Evolutionary conservation across 192 early-diverging fungal genomes (phyloP).

Genomic region (Rhizophagus prolifer): DNA sequence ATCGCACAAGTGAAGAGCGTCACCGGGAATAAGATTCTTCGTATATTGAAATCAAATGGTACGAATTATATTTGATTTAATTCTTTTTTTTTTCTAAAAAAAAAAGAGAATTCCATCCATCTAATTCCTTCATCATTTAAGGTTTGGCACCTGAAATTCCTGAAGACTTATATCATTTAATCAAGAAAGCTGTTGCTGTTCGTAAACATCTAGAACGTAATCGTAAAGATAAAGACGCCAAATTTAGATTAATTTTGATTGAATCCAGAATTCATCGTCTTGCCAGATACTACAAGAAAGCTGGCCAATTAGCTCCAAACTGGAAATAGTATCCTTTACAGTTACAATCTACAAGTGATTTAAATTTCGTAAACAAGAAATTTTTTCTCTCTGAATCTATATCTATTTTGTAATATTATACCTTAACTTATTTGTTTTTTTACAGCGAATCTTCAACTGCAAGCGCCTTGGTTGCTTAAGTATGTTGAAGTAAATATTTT

Average conservation of each 20-base stretch:
- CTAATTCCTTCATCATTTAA: neutral
- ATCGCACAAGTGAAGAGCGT: conserved; percentile 95
- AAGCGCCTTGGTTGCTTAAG: conserved; percentile 30
- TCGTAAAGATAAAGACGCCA: conserved; percentile 98
- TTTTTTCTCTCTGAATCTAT: neutral
- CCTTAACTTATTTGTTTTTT: conserved; percentile 12
- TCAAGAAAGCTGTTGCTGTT: conserved; percentile 99
- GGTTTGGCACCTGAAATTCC: conserved; percentile 89
- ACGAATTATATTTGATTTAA: neutral
- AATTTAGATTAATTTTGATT: conserved; percentile 98
- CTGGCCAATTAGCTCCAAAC: conserved; percentile 92
- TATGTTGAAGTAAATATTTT: neutral
- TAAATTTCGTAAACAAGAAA: neutral
- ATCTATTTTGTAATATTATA: neutral
- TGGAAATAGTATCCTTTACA: conserved; percentile 91
- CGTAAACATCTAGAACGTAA: conserved; percentile 99
- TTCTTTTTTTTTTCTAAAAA: neutral
- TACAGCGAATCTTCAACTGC: conserved; percentile 31
- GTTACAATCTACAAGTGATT: conserved; percentile 1
- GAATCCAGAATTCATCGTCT: conserved; percentile 99
- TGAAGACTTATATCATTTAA: conserved; percentile 98
- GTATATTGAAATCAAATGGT: conserved; percentile 97
- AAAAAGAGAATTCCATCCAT: neutral
- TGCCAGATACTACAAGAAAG: conserved; percentile 98
- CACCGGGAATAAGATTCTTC: conserved; percentile 99